Conservation (phyloP, 2,329 filamentous ascomycete species). For the Epichloe elymi region DNA sequence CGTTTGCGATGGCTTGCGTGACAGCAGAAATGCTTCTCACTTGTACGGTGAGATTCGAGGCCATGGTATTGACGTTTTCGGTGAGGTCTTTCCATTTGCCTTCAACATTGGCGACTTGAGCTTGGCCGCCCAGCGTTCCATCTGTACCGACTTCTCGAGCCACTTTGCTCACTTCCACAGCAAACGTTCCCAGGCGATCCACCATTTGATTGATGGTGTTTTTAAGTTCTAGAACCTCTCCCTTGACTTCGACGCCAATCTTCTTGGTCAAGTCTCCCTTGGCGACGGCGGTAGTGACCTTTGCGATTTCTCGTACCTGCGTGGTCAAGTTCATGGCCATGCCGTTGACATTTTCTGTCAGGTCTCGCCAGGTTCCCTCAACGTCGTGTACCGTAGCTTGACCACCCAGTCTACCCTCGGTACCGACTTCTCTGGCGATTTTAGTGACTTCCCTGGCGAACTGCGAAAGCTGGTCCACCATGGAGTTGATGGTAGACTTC, state of each 20-base stretch:
- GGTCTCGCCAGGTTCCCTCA: conserved; percentile 90
- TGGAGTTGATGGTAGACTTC: conserved; percentile 97
- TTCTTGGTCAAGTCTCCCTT: conserved; percentile 91
- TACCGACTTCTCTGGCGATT: conserved; percentile 91
- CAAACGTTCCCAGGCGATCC: conserved; percentile 89
- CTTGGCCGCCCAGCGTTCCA: conserved; percentile 85
- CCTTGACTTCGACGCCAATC: conserved; percentile 84
- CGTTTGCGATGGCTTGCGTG: conserved; percentile 87
- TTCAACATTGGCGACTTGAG: conserved; percentile 85
- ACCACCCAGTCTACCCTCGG: conserved; percentile 83
- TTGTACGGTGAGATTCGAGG: conserved; percentile 54
- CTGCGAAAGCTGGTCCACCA: conserved; percentile 95
- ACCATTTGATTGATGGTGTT: conserved; percentile 99
- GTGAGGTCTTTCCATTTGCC: conserved; percentile 98
- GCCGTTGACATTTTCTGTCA: conserved; percentile 92
- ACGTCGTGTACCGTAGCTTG: conserved; percentile 95
- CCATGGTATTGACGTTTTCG: conserved; percentile 73
- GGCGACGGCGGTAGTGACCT: conserved; percentile 90
- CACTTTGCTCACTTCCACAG: conserved; percentile 90
- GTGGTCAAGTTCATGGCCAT: conserved; percentile 98
- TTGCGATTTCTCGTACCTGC: conserved; percentile 93
- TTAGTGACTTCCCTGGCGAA: conserved; percentile 96
- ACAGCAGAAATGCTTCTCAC: conserved; percentile 88
- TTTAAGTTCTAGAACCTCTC: conserved; percentile 90
- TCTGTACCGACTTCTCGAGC: conserved; percentile 94